phyloP scores from a whole-genome alignment of 2,329 filamentous ascomycete genomes.

The Escovopsis sp. region DNA sequence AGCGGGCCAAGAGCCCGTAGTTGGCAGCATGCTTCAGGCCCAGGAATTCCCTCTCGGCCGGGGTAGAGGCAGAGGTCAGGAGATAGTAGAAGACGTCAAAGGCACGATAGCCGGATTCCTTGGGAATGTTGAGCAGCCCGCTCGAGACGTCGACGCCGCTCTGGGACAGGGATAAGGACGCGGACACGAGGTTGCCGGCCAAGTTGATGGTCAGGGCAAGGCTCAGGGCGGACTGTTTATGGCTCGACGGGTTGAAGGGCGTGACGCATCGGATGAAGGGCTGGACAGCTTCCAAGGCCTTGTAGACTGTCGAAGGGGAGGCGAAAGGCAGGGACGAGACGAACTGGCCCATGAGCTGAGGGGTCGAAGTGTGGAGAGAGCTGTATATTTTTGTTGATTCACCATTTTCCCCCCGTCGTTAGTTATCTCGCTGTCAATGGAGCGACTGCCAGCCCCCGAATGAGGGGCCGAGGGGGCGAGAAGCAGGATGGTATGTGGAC shows the following conservation, averaged over 20 bases:
- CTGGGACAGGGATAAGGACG: slow-evolving; percentile 64
- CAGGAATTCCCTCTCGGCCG: slow-evolving; percentile 77
- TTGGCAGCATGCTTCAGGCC: slow-evolving; percentile 60
- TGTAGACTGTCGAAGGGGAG: slow-evolving; percentile 60
- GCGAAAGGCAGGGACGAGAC: slow-evolving; percentile 65
- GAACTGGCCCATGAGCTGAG: slow-evolving; percentile 71
- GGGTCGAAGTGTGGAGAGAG: slow-evolving; percentile 76
- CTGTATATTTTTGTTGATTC: slow-evolving; percentile 27
- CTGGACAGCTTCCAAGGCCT: slow-evolving; percentile 63
- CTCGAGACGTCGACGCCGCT: slow-evolving; percentile 73
- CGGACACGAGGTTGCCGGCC: slow-evolving; percentile 60
- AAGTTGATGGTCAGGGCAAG: slow-evolving; percentile 72
- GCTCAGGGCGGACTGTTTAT: slow-evolving; percentile 65
- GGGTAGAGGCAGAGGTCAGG: slow-evolving; percentile 76
- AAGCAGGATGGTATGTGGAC: not conserved
- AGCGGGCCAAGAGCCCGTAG: slow-evolving; percentile 67
- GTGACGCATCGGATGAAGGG: slow-evolving; percentile 83
- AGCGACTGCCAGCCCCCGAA: no score
- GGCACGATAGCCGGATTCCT: slow-evolving; percentile 68
- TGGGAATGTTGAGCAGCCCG: slow-evolving; percentile 67
- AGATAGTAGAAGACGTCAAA: slow-evolving; percentile 99
- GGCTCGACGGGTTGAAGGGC: slow-evolving; percentile 72
- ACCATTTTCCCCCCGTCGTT: no score
- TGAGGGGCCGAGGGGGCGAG: not conserved
- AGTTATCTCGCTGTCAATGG: no score